Evolutionary conservation across 495 filamentous ascomycete genomes (phyloP), one percentile per base, ranked within the genome.

Genomic region (Cetradonia linearis): DNA sequence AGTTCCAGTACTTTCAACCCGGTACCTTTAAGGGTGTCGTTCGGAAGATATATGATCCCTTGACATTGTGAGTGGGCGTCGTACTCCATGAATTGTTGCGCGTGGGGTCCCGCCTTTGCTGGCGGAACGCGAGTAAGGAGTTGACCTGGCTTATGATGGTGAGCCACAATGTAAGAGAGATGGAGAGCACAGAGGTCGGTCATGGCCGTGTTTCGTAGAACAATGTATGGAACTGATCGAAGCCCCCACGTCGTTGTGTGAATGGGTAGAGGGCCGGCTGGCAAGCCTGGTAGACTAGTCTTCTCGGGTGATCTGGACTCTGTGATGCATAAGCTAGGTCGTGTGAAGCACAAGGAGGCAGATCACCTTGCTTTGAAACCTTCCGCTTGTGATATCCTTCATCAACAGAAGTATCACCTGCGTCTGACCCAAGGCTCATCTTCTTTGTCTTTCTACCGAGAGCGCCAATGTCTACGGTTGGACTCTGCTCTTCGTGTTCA

Each of bases 1-100:
- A 87, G 72, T 55, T 81, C 74, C 59, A 88, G 70, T 31, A 87
- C 66, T 61, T 79, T 67, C 8, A 81, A 48, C 18, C 67, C 67
- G 23, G 65, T 55, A 46, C 56, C 58, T 2, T 62, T 55, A 0
- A 75, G 55, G 3, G 46, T 37, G 1, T 66, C 42, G 37, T 73
- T 74, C 1, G 74, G 72, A 9, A 67, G 60, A 68, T 74, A 76
- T 28, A 74, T 68, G 8, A 77, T 65, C 10, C 74, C 72, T 36
- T 68, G 69, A 56, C 66, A 68, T 5, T 56, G 53, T 23, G 63
- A 28, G 7, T 66, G 50, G 34, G 30, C 63, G n/a, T 71, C 70
- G 70, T 66, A 66, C 10, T 55, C 31, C 37, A 60, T 40, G n/a
- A 68, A 37, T 20, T 66, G 66, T 31, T 68, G 66, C 6, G 59